A percentile compares a stretch with the other conserved stretches of the same genome.
phyloP scores from a whole-genome alignment of 352 stramenopile species.

The Phytophthora cajani region DNA sequence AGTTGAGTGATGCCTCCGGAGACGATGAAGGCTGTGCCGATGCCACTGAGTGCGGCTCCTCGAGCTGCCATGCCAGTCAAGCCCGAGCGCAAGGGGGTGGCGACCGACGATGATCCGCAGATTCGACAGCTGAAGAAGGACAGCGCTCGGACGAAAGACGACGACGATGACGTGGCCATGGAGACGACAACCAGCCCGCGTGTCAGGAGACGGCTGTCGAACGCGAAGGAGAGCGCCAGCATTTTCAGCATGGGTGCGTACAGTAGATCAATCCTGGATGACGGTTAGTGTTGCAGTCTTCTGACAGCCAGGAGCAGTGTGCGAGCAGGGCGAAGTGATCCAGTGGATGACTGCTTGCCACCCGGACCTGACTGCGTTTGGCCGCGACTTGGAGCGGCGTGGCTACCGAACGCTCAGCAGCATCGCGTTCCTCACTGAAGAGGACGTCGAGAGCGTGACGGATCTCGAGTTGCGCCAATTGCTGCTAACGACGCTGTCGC shows the following conservation, averaged over 20 bases:
- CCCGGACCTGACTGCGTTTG: constrained; percentile 65
- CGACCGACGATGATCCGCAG: constrained; percentile 28
- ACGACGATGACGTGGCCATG: constrained; percentile 22
- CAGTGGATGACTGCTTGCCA: constrained; percentile 88
- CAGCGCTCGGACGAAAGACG: neutral
- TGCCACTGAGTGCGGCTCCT: constrained; percentile 1
- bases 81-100: constrained; percentile 10
- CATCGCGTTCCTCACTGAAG: constrained; percentile 84
- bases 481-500: constrained; percentile 71
- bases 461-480: constrained; percentile 45
- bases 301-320: constrained; percentile 45
- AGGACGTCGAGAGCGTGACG: constrained; percentile 55
- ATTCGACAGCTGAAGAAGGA: constrained; percentile 27
- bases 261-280: neutral
- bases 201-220: constrained; percentile 73
- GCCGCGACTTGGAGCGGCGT: constrained; percentile 60
- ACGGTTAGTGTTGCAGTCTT: neutral
- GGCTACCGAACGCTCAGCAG: constrained; percentile 80
- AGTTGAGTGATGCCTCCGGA: constrained; percentile 18
- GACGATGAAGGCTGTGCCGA: constrained; percentile 21
- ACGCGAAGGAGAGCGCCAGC: constrained; percentile 80
- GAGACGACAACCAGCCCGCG: constrained; percentile 52
- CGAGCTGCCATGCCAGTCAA: constrained; percentile 19
- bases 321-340: constrained; percentile 80
- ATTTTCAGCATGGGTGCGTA: constrained; percentile 69